Evolutionary conservation across 148 eudicot species (phyloP), one percentile per base, ranked within the genome.

Genomic region (Polygonum maritimum): DNA sequence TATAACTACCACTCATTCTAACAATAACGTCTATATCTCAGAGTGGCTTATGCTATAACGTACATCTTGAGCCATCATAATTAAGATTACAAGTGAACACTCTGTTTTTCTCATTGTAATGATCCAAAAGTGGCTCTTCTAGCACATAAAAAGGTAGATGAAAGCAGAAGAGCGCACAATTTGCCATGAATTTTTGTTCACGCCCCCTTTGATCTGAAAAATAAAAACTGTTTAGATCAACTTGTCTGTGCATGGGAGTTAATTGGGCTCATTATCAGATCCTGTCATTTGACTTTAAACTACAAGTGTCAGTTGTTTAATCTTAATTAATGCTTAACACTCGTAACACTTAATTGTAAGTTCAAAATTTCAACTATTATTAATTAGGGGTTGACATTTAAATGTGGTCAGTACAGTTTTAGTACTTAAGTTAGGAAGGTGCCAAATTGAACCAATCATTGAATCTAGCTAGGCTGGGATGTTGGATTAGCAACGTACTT

Each of bases 401-500:
- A 54, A 54, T 15, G 60, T 54, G 60, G 60, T 54, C 60, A 54
- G 60, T 54, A 54, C 60, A 54, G 60, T 54, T 54, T 54, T 54
- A 19, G 26, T 54, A 54, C 60, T 54, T 54, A 54, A 54, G 60
- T 21, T 0, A 54, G 60, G 60, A 54, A 54, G 60, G 60, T 54
- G 60, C 26, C 14, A 54, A n/a, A n/a, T 54, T 54, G 60, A 54
- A 6, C 60, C 26, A 54, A 54, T 54, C 60, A 54, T 54, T n/a
- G 60, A 54, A n/a, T 54, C 60, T 54, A 54, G 60, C 60, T 54
- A 54, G 60, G 60, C 60, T 54, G 60, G 22, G 60, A 14, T 49
- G 55, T n/a, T 49, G 55, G 55, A 49, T 49, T 49, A 49, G 16
- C 55, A 49, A 49, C 55, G 55, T 49, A 49, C 55, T 49, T 49